Conservation (phyloP, 2,329 filamentous ascomycete genomes). For the Colletotrichum endophyticum region DNA sequence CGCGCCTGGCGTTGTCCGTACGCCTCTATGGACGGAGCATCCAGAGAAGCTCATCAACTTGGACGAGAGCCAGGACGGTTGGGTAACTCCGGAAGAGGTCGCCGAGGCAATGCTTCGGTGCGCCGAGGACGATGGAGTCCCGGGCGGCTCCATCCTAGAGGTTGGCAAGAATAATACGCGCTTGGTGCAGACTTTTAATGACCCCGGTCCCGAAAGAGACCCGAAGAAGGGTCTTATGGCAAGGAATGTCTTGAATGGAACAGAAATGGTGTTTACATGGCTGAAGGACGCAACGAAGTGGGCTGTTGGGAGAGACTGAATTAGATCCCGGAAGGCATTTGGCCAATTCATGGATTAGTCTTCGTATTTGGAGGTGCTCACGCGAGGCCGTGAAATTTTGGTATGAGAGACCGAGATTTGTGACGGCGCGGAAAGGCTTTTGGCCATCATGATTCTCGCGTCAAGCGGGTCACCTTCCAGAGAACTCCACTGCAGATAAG, state of each 20-base stretch:
- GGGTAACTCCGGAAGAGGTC: slow-evolving; percentile 46
- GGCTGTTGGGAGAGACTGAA: slow-evolving; percentile 18
- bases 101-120: slow-evolving; percentile 48
- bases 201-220: slow-evolving; percentile 40
- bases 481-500: not conserved
- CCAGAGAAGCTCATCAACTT: slow-evolving; percentile 46
- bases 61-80: slow-evolving; percentile 36
- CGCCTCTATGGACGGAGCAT: slow-evolving; percentile 50
- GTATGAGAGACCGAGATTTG: not conserved
- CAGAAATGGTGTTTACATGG: slow-evolving; percentile 30
- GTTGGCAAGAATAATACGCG: slow-evolving; percentile 36
- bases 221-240: slow-evolving; percentile 30
- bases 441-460: not conserved
- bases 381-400: not conserved
- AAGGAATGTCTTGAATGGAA: slow-evolving; percentile 30
- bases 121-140: slow-evolving; percentile 34
- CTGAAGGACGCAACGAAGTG: slow-evolving; percentile 28
- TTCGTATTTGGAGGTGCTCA: not conserved
- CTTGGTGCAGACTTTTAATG: slow-evolving; percentile 37
- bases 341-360: not conserved
- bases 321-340: not conserved
- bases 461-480: not conserved
- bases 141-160: slow-evolving; percentile 47
- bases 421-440: not conserved
- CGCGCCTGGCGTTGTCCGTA: slow-evolving; percentile 46